Percentiles rank a stretch among this genome's conserved stretches.
These are phyloP conservation scores for Vanilla planifolia DNA, from an alignment of 106 monocot species.

Conservation along the genomic window DNA sequence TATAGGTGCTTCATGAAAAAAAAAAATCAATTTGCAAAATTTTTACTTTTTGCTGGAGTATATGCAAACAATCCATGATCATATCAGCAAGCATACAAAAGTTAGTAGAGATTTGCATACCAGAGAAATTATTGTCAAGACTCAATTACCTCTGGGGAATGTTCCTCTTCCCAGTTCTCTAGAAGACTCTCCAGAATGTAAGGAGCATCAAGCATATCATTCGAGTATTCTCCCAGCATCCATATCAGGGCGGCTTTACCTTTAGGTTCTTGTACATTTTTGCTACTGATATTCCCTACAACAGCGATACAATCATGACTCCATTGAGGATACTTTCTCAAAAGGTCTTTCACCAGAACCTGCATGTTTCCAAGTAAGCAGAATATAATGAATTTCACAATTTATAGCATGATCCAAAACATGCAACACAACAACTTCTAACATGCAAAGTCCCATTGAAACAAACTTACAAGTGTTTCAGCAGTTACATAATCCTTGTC, in stretches of 20 bases:
- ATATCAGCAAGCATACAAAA: neutral
- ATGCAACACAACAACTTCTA: neutral
- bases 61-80: neutral
- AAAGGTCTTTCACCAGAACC: conserved; percentile 96
- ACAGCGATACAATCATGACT: conserved; percentile 99
- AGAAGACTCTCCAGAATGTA: conserved; percentile 86
- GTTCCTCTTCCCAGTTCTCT: conserved; percentile 95
- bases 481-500: conserved; percentile 99
- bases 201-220: conserved; percentile 95
- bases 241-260: conserved; percentile 95
- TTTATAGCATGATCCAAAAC: neutral
- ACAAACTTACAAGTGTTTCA: conserved; percentile 72
- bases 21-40: too few relatives aligned
- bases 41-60: too few relatives aligned
- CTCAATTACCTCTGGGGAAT: conserved; percentile 66
- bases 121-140: neutral
- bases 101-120: neutral
- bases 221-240: conserved; percentile 98
- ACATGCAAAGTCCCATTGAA: neutral
- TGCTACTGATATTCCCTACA: conserved; percentile 98
- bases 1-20: too few relatives aligned
- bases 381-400: conserved; percentile 5
- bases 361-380: conserved; percentile 11
- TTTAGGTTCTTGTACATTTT: conserved; percentile 95
- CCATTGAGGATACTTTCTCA: conserved; percentile 99